Evolutionary conservation across 805 yeast genomes (phyloP).

Genomic region (Wickerhamiella spandovensis): DNA sequence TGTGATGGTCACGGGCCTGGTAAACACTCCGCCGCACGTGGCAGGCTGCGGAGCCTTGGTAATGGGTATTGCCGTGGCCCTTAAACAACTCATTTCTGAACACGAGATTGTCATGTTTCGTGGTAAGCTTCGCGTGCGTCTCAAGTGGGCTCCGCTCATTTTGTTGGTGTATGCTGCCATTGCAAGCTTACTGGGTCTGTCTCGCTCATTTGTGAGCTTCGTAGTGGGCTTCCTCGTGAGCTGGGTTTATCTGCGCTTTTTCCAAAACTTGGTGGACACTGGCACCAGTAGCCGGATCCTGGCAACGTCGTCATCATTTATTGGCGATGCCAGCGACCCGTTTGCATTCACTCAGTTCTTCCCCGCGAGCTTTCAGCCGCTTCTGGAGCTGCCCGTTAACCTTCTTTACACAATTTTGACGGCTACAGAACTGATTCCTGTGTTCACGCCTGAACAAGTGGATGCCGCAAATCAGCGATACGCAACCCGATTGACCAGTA

Average conservation of each 20-base stretch:
- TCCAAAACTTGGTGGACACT: conserved; percentile 28
- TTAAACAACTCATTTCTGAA: conserved; percentile 53
- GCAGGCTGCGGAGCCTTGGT: conserved; percentile 23
- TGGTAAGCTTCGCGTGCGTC: conserved; percentile 32
- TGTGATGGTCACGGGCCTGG: conserved; percentile 1
- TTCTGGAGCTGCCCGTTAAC: conserved; percentile 40
- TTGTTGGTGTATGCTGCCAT: conserved; percentile 21
- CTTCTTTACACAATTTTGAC: conserved; percentile 27
- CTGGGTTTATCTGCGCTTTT: conserved; percentile 71
- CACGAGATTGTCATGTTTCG: conserved; percentile 39
- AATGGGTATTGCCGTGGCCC: conserved; percentile 46
- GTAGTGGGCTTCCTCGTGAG: conserved; percentile 43
- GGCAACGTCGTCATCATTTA: conserved; percentile 32
- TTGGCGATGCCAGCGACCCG: conserved; percentile 85
- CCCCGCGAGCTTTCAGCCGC: conserved; percentile 47
- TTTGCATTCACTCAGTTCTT: conserved; percentile 74
- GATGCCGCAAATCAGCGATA: conserved; percentile 17
- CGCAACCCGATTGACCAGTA: conserved; percentile 16
- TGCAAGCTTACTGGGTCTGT: conserved; percentile 19
- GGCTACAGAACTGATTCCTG: conserved; percentile 9
- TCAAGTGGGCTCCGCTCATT: conserved; percentile 31
- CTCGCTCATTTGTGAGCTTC: conserved; percentile 18
- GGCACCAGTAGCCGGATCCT: neutral
- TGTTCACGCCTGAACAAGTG: conserved; percentile 19
- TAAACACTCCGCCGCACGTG: neutral